phyloP scores from a whole-genome alignment of 495 filamentous ascomycete genomes.

The Annulohypoxylon stygium region DNA sequence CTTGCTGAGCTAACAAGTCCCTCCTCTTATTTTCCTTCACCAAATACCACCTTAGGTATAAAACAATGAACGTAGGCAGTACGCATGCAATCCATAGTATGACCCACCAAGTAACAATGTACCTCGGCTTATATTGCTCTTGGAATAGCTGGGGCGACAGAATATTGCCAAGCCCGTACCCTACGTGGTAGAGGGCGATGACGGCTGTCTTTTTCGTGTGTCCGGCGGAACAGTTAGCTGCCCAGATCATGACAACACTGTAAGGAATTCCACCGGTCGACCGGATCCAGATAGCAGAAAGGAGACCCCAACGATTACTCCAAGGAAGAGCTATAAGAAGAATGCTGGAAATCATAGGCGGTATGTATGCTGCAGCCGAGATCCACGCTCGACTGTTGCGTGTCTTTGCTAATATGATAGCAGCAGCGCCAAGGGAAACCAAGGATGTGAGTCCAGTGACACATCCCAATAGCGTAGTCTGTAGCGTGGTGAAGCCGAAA shows the following conservation, averaged over 20 bases:
- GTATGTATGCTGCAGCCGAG: conserved; percentile 53
- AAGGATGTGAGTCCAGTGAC: conserved; percentile 55
- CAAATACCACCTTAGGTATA: conserved; percentile 48
- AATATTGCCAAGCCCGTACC: conserved; percentile 57
- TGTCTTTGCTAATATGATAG: conserved; percentile 51
- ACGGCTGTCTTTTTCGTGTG: conserved; percentile 63
- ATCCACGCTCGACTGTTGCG: conserved; percentile 58
- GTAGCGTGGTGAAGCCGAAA: conserved; percentile 57
- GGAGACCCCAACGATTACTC: conserved; percentile 57
- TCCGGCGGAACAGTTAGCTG: conserved; percentile 53
- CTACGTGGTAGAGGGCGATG: conserved; percentile 59
- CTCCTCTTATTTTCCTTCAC: conserved; percentile 54
- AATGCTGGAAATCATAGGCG: conserved; percentile 49
- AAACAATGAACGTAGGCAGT: conserved; percentile 45
- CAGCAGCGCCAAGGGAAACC: conserved; percentile 50
- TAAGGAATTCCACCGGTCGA: conserved; percentile 57
- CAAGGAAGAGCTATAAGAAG: conserved; percentile 55
- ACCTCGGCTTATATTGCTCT: conserved; percentile 53
- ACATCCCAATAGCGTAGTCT: conserved; percentile 55
- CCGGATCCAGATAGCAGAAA: conserved; percentile 56
- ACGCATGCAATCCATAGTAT: conserved; percentile 55
- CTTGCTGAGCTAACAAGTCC: conserved; percentile 45
- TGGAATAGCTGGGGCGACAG: conserved; percentile 53
- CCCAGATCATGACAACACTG: conserved; percentile 57
- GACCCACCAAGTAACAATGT: conserved; percentile 58